Conservation (phyloP, 108 stramenopile genomes). For the Cyclotella kingstonii region DNA sequence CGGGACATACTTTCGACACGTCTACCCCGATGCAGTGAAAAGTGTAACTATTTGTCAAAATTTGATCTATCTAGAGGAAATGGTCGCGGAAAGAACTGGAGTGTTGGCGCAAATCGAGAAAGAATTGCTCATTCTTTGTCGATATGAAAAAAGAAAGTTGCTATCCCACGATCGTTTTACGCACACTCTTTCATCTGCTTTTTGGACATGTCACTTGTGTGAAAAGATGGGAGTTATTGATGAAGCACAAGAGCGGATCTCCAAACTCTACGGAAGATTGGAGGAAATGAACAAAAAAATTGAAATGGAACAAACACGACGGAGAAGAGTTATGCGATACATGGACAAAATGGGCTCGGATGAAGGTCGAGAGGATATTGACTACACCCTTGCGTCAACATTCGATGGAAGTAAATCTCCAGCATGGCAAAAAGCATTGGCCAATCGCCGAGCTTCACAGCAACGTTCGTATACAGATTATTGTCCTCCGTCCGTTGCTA, state of each 20-base stretch:
- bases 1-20: constrained; percentile 77
- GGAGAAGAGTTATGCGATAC: constrained; percentile 73
- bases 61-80: constrained; percentile 59
- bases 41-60: constrained; percentile 88
- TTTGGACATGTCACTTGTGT: constrained; percentile 53
- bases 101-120: constrained; percentile 75
- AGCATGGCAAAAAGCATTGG: constrained; percentile 36
- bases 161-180: constrained; percentile 36
- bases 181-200: constrained; percentile 38
- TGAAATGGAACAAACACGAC: constrained; percentile 70
- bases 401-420: constrained; percentile 44
- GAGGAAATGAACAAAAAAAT: constrained; percentile 74
- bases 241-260: constrained; percentile 72
- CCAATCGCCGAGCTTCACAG: constrained; percentile 5
- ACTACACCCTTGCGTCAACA: constrained; percentile 77
- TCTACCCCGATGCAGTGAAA: constrained; percentile 85
- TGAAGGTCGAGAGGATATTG: constrained; percentile 79
- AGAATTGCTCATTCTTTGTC: constrained; percentile 70
- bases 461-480: constrained; percentile 4
- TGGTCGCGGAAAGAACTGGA: constrained; percentile 60
- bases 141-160: constrained; percentile 72
- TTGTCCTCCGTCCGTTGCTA: constrained; percentile 31
- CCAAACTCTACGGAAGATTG: constrained; percentile 61
- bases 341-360: constrained; percentile 82
- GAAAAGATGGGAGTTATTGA: constrained; percentile 69